Evolutionary conservation across 345 rosid genomes (phyloP).

Genomic region (Linum usitatissimum): DNA sequence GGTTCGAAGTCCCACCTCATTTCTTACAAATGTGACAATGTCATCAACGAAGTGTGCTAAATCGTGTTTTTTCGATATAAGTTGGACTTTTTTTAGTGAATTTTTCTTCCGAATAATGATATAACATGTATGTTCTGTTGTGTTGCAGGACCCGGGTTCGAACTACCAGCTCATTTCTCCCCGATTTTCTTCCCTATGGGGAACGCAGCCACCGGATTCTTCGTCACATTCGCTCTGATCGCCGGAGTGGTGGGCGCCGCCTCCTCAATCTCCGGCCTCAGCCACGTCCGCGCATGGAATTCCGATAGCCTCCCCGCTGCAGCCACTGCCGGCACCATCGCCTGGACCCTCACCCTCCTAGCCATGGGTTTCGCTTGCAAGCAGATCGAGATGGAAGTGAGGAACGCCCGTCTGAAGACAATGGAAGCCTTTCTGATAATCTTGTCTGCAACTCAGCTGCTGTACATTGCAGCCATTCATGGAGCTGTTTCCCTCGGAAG

Average conservation of each 20-base stretch:
- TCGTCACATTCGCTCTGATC: slow-evolving; percentile 58
- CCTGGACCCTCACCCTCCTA: slow-evolving; percentile 80
- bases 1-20: too few species aligned
- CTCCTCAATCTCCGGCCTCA: slow-evolving; percentile 52
- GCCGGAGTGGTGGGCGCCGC: slow-evolving; percentile 90
- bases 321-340: slow-evolving; percentile 54
- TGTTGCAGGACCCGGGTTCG: slow-evolving; percentile 48
- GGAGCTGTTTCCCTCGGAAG: slow-evolving; percentile 19
- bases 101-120: neutral
- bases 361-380: slow-evolving; percentile 92
- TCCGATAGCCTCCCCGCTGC: slow-evolving; percentile 58
- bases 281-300: slow-evolving; percentile 53
- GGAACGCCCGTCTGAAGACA: slow-evolving; percentile 81
- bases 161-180: slow-evolving; percentile 85
- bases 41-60: too few species aligned
- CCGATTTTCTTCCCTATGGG: slow-evolving; percentile 93
- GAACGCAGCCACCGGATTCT: slow-evolving; percentile 91
- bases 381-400: slow-evolving; percentile 53
- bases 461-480: slow-evolving; percentile 65
- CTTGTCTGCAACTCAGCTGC: slow-evolving; percentile 70
- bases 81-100: too few species aligned
- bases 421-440: slow-evolving; percentile 95
- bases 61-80: too few species aligned
- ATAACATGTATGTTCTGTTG: neutral
- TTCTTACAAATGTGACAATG: too few species aligned